Conservation (phyloP, 306 rosid species). For the Gastrolobium villosum region DNA sequence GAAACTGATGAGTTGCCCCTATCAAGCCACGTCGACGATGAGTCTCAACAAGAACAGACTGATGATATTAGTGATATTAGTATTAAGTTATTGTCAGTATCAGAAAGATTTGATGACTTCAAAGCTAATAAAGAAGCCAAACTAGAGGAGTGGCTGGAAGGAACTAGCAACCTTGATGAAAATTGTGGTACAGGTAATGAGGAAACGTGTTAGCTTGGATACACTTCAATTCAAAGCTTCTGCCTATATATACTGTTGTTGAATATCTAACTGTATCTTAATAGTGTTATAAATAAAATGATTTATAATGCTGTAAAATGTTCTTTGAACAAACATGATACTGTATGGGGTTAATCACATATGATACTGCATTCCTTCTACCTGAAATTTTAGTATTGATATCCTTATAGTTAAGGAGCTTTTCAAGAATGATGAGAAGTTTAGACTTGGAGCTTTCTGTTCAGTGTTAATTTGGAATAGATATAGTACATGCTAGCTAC, state of each 20-base stretch:
- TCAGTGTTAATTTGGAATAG: neutral
- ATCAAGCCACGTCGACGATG: conserved; percentile 65
- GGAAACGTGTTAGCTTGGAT: conserved; percentile 50
- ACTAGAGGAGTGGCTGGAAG: conserved; percentile 84
- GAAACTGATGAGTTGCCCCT: conserved; percentile 73
- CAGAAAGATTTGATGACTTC: conserved; percentile 74
- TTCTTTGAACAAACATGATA: conserved; percentile 32
- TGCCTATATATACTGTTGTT: conserved; percentile 45
- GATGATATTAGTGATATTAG: conserved; percentile 48
- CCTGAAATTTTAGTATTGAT: neutral
- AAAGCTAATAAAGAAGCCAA: conserved; percentile 83
- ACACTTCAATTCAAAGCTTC: conserved; percentile 18
- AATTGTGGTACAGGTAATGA: conserved; percentile 42
- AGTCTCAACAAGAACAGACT: conserved; percentile 49
- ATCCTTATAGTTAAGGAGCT: neutral
- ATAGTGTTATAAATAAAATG: conserved; percentile 30
- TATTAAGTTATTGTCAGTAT: conserved; percentile 46
- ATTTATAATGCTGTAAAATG: conserved; percentile 28
- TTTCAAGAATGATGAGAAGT: neutral
- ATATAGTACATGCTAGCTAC: too few relatives aligned
- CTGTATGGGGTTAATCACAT: neutral
- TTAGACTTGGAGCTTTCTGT: neutral
- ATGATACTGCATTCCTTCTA: conserved; percentile 1
- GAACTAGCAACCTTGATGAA: conserved; percentile 52
- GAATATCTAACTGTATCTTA: conserved; percentile 12